Percentiles rank a stretch among this genome's conserved stretches.
Evolutionary conservation across 2,329 filamentous ascomycete genomes (phyloP).

Genomic region (Ophiosphaerella korrae): DNA sequence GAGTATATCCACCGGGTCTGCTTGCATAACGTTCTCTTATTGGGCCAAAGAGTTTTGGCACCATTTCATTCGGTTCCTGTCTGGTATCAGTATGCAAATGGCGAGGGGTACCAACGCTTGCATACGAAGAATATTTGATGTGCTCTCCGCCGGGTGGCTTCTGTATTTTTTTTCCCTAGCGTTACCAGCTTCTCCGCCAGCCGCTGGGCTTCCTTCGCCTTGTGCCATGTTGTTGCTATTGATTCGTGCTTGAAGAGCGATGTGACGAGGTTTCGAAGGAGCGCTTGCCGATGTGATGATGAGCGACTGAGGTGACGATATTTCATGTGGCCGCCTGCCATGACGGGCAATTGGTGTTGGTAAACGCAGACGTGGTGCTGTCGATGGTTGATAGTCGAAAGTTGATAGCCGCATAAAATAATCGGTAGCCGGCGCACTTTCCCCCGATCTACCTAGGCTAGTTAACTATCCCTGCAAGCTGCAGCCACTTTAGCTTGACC

Average conservation of each 20-base stretch:
- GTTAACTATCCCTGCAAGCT: conserved; percentile 2
- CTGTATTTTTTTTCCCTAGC: conserved; percentile 89
- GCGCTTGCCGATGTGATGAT: conserved; percentile 85
- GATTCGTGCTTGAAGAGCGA: conserved; percentile 92
- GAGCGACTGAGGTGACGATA: conserved; percentile 87
- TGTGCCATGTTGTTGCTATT: conserved; percentile 92
- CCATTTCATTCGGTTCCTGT: conserved; percentile 69
- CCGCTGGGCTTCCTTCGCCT: conserved; percentile 95
- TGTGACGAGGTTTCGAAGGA: conserved; percentile 94
- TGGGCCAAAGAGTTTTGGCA: conserved; percentile 87
- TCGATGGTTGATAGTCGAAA: conserved; percentile 5
- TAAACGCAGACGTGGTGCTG: neutral
- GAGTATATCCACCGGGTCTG: conserved; percentile 91
- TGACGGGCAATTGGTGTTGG: conserved; percentile 46
- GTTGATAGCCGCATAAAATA: conserved; percentile 23
- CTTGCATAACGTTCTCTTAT: conserved; percentile 78
- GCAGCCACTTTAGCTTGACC: conserved; percentile 31
- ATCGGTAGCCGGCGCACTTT: conserved; percentile 27
- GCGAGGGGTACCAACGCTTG: conserved; percentile 5
- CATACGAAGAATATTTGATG: conserved; percentile 83
- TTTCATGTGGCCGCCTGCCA: conserved; percentile 86
- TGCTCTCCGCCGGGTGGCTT: conserved; percentile 76
- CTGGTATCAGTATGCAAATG: conserved; percentile 16
- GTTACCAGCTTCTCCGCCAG: conserved; percentile 95
- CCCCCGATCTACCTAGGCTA: conserved; percentile 10